These are phyloP conservation scores for Cytospora paraplurivora DNA, from an alignment of 2,329 filamentous ascomycete genomes.

Conservation along the genomic window DNA sequence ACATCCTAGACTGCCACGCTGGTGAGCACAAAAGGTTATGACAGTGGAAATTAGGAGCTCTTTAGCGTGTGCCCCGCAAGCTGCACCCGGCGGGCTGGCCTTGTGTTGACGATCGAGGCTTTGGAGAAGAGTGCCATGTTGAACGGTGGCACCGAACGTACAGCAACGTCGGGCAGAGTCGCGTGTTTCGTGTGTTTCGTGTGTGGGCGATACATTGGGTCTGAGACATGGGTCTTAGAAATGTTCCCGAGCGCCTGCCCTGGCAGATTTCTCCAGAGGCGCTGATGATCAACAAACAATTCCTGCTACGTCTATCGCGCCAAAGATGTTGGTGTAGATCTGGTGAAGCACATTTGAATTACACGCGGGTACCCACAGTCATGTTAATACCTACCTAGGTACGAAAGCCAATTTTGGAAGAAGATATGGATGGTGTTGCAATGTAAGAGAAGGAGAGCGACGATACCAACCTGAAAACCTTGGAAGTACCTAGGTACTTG, in stretches of 20 bases:
- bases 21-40: background rate
- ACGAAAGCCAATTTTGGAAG: too few species aligned
- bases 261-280: background rate
- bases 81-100: background rate
- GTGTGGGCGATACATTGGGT: background rate
- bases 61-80: background rate
- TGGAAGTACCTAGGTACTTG: too few species aligned
- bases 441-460: too few species aligned
- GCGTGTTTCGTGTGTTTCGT: slow-evolving; percentile 1
- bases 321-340: background rate
- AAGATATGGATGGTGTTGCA: too few species aligned
- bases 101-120: background rate
- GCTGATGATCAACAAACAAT: background rate
- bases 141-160: background rate
- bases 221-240: slow-evolving; percentile 16
- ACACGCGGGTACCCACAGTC: too few species aligned
- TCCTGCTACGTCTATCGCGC: background rate
- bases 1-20: background rate
- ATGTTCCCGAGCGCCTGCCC: background rate
- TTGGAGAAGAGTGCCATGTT: background rate
- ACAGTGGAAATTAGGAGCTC: background rate
- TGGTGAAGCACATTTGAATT: too few species aligned
- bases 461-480: too few species aligned
- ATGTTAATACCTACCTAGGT: too few species aligned
- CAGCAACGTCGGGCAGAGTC: slow-evolving; percentile 5